phyloP scores from a whole-genome alignment of 805 yeast genomes.

The Teunomyces cretensis region DNA sequence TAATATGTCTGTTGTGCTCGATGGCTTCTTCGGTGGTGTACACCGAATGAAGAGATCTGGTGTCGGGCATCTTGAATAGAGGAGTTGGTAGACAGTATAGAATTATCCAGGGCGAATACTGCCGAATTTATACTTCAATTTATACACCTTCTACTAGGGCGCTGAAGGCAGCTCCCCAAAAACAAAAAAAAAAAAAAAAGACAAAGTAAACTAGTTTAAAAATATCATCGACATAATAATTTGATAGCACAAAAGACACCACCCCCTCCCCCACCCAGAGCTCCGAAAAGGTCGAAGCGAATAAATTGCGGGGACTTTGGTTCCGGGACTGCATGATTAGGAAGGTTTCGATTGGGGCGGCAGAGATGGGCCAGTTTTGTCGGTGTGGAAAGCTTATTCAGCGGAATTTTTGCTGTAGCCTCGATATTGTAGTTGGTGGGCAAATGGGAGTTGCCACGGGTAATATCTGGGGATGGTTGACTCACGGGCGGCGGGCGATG shows the following conservation, averaged over 20 bases:
- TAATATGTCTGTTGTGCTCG: slow-evolving; percentile 10
- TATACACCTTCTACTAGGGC: neutral
- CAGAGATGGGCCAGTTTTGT: neutral
- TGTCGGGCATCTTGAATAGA: neutral
- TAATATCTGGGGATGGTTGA: too few species aligned
- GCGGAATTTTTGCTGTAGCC: too few species aligned
- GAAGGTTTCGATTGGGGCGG: neutral
- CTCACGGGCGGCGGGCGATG: neutral
- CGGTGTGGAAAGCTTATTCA: neutral
- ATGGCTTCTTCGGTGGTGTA: slow-evolving; percentile 11
- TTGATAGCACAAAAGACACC: neutral
- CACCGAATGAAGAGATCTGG: slow-evolving; percentile 6
- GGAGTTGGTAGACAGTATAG: too few species aligned
- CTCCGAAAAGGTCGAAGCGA: neutral
- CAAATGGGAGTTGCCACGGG: too few species aligned
- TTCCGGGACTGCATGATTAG: neutral
- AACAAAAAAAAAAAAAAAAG: neutral
- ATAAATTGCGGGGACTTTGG: neutral
- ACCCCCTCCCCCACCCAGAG: slow-evolving; percentile 1
- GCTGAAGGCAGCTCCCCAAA: too few species aligned
- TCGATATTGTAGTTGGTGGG: too few species aligned
- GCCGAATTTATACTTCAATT: neutral
- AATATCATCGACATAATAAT: neutral
- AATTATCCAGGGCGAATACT: too few species aligned
- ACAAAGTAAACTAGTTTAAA: neutral